Conservation (phyloP, 352 stramenopile species). For the Albugo candida region DNA sequence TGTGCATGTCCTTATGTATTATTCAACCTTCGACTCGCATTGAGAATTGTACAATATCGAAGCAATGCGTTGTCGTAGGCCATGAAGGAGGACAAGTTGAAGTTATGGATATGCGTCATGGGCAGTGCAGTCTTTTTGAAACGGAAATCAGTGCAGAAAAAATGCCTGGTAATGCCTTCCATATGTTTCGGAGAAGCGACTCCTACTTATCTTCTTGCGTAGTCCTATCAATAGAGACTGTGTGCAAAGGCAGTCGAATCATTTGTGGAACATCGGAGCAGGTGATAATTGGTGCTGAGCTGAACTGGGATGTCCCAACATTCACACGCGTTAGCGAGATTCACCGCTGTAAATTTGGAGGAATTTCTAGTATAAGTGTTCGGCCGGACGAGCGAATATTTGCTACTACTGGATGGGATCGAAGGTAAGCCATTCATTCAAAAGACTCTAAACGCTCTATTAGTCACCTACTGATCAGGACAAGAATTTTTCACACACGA, state of each 20-base stretch:
- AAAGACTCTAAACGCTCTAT: background rate
- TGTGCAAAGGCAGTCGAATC: conserved; percentile 20
- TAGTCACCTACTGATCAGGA: conserved; percentile 6
- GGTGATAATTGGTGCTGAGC: conserved; percentile 4
- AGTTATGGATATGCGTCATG: conserved; percentile 36
- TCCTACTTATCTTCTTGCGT: background rate
- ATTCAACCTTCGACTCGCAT: conserved; percentile 5
- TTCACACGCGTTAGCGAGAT: no score
- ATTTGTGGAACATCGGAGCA: conserved; percentile 46
- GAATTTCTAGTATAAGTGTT: conserved; percentile 21
- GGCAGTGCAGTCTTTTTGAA: conserved; percentile 27
- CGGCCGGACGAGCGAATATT: conserved; percentile 56
- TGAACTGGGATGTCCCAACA: no score
- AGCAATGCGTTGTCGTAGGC: conserved; percentile 18
- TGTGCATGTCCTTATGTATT: conserved; percentile 18
- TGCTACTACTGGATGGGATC: conserved; percentile 58
- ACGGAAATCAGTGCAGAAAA: conserved; percentile 20
- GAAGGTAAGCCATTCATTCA: conserved; percentile 14
- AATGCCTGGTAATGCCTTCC: conserved; percentile 21
- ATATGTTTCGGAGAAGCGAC: background rate
- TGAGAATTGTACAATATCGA: background rate
- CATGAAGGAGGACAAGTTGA: conserved; percentile 54
- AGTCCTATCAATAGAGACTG: conserved; percentile 62
- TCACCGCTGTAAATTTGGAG: background rate
- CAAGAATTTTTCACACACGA: conserved; percentile 51